A percentile compares a stretch with the other conserved stretches of the same genome.
Conservation (phyloP, 345 rosid species). For the Erucastrum elatum region DNA sequence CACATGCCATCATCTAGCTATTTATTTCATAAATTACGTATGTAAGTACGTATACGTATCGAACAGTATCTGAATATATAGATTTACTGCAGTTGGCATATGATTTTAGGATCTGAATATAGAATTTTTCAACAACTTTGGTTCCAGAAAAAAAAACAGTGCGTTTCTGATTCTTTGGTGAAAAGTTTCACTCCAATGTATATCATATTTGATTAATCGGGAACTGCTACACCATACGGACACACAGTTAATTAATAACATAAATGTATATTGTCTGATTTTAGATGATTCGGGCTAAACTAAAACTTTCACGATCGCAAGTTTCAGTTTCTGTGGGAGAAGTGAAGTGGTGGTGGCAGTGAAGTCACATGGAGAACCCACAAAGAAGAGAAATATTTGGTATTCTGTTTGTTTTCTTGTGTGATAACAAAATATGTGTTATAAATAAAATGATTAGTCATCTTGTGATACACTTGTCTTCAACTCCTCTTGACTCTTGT, state of each 20-base stretch:
- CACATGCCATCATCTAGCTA: constrained; percentile 31
- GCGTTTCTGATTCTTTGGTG: background rate
- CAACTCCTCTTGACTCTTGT: no score
- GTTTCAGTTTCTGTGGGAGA: constrained; percentile 20
- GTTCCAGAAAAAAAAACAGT: background rate
- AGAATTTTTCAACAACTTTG: background rate
- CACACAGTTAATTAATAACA: background rate
- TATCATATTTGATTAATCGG: background rate
- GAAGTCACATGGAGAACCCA: constrained; percentile 63
- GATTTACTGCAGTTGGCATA: background rate
- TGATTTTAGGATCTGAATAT: background rate
- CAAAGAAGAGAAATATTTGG: constrained; percentile 39
- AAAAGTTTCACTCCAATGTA: background rate
- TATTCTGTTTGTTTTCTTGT: constrained; percentile 35
- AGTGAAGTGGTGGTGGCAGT: constrained; percentile 47
- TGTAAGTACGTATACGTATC: constrained; percentile 15
- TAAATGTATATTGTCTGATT: background rate
- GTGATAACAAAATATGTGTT: constrained; percentile 36
- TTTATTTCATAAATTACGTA: constrained; percentile 12
- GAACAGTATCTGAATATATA: background rate
- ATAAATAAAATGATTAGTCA: no score
- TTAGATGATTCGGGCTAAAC: background rate
- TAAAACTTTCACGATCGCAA: constrained; percentile 22
- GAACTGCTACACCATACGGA: background rate
- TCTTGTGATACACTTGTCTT: no score